Base-by-base conservation (phyloP, 1,284 basidiomycete species). In the Boletus hoseneyae region DNA sequence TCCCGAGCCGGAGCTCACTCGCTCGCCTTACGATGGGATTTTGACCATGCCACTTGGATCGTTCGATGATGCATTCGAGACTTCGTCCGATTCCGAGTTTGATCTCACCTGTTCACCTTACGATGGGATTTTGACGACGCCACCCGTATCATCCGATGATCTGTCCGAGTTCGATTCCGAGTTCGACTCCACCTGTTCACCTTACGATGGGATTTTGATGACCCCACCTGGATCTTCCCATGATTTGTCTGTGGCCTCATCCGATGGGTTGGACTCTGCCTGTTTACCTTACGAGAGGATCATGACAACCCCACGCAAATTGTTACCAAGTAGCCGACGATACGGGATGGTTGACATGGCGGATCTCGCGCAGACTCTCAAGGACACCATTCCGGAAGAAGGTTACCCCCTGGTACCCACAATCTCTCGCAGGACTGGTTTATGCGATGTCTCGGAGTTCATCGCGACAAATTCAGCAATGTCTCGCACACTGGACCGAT, bases 331-430 rank as follows among this genome's bases (percentile, higher is more conserved):
- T 6, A 4, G 15, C n/a, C 57, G 57, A 25, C 57, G 52, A 15
- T 41, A 59, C 2, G 60, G 60, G 0, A 48, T 56, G 25, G 55
- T 37, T 3, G 36, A 56, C 32, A 50, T 64, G 52, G 4, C 19
- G 10, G 3, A 42, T 18, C 11, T 56, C 3, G 37, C 57, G 0
- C n/a, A 42, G 34, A 32, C 18, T n/a, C 37, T 56, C 38, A 16
- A 45, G 30, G 46, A 38, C 7, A 19, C 40, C 6, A 25, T 49
- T 32, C 39, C 32, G 4, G 40, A 47, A 15, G 44, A 23, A 0
- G 42, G 30, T 4, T 18, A n/a, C 36, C 10, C 12, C 12, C 8
- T 52, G 19, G 12, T 34, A 9, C 35, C 36, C 1, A 49, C 50
- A 11, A 37, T 46, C 8, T 47, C 50, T 25, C 35, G 2, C 12